Base-by-base conservation (phyloP, 306 rosid species). In the Prunus persica region DNA sequence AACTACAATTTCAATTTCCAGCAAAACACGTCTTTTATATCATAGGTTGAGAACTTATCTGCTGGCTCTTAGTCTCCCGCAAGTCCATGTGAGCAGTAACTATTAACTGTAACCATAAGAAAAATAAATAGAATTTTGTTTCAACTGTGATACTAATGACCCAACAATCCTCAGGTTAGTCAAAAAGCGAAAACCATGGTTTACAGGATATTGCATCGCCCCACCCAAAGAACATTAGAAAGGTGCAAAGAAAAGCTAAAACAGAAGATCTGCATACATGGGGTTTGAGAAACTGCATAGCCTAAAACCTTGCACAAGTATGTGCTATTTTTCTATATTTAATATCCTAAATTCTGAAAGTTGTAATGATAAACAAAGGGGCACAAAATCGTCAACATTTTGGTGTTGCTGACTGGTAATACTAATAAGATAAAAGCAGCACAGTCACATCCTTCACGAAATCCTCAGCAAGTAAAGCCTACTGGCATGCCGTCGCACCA, bases 401-500 rank as follows among this genome's bases (percentile, higher is more conserved):
- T 51, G 28, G 24, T 16, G 47, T 51, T 52, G 2, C 20, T 56
- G 64, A 28, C 56, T 57, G 20, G 32, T 68, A 45, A n/a, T 10
- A 56, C 15, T n/a, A 24, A 51, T 55, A 47, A 75, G 73, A 34
- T 56, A 3, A 78, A 71, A 14, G 19, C 54, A 19, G n/a, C 19
- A 15, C 43, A 34, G 9, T 18, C 50, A 4, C 52, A 49, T 9
- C 46, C 57, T 38, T 25, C 15, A n/a, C 18, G 19, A 43, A 67
- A 73, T 56, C 32, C 18, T 67, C 70, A 47, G 69, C 61, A 65
- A 71, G 24, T 65, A 75, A 69, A 68, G 32, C 73, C 77, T 70
- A 87, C 79, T 76, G 78, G 79, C 74, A 50, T 41, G 76, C 75
- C 77, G 72, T 70, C 32, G 84, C 79, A 72, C 41, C 63, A 18